These are phyloP conservation scores for Diospyros kaki DNA, from an alignment of 148 eudicot genomes.

Conservation along the genomic window DNA sequence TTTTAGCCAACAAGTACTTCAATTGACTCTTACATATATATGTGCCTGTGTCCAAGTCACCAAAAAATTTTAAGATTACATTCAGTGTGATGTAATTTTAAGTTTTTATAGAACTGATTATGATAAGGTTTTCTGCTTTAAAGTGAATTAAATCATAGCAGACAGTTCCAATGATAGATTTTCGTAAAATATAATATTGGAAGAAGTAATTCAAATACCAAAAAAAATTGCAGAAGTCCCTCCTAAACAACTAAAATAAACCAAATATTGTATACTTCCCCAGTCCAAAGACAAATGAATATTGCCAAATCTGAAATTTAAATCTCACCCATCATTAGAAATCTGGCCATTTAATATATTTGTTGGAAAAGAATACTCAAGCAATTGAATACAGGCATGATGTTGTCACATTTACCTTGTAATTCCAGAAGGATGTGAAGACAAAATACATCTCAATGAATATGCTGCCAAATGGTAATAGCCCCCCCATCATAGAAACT, in stretches of 20 bases:
- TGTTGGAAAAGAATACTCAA: conserved; percentile 2
- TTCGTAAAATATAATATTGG: not conserved
- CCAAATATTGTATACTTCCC: not conserved
- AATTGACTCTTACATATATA: not conserved
- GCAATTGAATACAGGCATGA: conserved; percentile 1
- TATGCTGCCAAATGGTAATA: conserved; percentile 83
- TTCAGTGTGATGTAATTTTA: not conserved
- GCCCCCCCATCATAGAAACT: conserved; percentile 71
- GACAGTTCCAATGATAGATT: not conserved
- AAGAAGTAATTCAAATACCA: not conserved
- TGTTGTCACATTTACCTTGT: conserved; percentile 48
- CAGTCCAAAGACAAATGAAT: not conserved
- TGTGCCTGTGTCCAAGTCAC: no score
- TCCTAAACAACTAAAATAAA: not conserved
- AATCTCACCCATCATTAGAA: not conserved
- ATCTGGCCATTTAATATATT: not conserved
- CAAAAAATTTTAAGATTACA: not conserved
- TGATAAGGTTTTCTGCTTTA: not conserved
- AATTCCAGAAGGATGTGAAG: conserved; percentile 88
- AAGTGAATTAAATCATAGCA: not conserved
- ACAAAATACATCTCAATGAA: conserved; percentile 82
- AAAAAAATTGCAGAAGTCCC: not conserved
- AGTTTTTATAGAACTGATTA: not conserved
- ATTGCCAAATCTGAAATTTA: conserved; percentile 4
- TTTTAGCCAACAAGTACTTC: not conserved